phyloP scores from a whole-genome alignment of 495 filamentous ascomycete genomes.

The Penicillium malachiteum region DNA sequence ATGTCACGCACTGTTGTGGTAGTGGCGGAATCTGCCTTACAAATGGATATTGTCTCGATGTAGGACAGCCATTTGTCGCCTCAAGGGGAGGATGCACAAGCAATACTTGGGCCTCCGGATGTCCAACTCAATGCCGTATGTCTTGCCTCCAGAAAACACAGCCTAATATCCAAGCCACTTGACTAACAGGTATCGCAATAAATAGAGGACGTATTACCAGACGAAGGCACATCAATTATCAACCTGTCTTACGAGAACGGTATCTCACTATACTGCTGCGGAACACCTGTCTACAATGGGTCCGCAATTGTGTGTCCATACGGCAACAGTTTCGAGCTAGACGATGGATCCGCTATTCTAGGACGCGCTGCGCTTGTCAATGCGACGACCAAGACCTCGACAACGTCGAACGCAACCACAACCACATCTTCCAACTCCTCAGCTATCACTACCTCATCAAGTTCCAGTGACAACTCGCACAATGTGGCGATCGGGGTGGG shows the following conservation, averaged over 20 bases:
- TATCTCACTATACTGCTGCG: slow-evolving; percentile 31
- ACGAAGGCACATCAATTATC: slow-evolving; percentile 27
- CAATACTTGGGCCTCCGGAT: slow-evolving; percentile 15
- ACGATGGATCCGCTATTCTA: slow-evolving; percentile 13
- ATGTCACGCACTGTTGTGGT: slow-evolving; percentile 16
- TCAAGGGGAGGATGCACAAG: slow-evolving; percentile 18
- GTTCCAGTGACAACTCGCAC: slow-evolving; percentile 29
- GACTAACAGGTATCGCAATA: no score
- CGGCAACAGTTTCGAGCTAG: slow-evolving; percentile 20
- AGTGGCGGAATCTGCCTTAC: slow-evolving; percentile 12
- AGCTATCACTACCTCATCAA: slow-evolving; percentile 21
- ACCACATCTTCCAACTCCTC: slow-evolving; percentile 27
- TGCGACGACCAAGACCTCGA: slow-evolving; percentile 5
- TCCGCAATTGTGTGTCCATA: slow-evolving; percentile 19
- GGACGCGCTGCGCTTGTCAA: slow-evolving; percentile 24
- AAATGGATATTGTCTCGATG: slow-evolving; percentile 21
- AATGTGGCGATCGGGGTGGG: slow-evolving; percentile 29
- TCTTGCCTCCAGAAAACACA: not conserved
- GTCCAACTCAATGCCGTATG: slow-evolving; percentile 17
- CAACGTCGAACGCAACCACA: slow-evolving; percentile 11
- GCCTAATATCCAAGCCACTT: not conserved
- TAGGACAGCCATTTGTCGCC: slow-evolving; percentile 14
- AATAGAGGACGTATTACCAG: not conserved
- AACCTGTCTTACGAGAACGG: slow-evolving; percentile 17
- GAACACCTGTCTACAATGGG: slow-evolving; percentile 18